phyloP scores from a whole-genome alignment of 352 stramenopile species.

The Phytopythium oedochilum region DNA sequence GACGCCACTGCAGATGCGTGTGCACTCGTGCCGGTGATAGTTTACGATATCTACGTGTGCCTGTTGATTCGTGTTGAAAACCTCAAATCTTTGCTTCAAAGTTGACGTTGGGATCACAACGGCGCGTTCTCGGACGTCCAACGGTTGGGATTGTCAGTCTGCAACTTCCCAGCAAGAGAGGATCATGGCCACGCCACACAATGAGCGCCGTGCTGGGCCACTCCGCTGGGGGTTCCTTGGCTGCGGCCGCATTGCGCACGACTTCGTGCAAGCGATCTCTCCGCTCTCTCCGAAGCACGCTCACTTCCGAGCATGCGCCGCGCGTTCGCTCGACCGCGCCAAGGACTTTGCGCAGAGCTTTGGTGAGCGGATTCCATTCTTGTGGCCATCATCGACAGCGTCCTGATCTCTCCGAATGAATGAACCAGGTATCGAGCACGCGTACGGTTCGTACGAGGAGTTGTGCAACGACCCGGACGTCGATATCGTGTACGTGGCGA shows the following conservation, averaged over 20 bases:
- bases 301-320: slow-evolving; percentile 33
- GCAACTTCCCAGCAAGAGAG: no score
- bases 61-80: no score
- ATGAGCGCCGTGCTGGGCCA: no score
- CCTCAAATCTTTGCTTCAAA: no score
- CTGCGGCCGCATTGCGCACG: slow-evolving; percentile 45
- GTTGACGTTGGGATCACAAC: no score
- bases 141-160: no score
- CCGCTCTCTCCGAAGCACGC: slow-evolving; percentile 13
- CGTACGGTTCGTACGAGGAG: slow-evolving; percentile 82
- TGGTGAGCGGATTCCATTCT: background rate
- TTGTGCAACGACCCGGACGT: slow-evolving; percentile 65
- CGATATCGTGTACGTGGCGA: slow-evolving; percentile 89
- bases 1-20: slow-evolving; percentile 19
- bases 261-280: slow-evolving; percentile 43
- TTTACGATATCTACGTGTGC: no score
- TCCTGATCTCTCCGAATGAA: no score
- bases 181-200: no score
- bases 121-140: no score
- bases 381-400: no score
- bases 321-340: slow-evolving; percentile 27
- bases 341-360: slow-evolving; percentile 22
- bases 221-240: slow-evolving; percentile 50
- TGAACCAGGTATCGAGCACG: slow-evolving; percentile 31
- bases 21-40: background rate